These are phyloP conservation scores for Seiridium unicorne DNA, from an alignment of 2,329 filamentous ascomycete species.

Conservation along the genomic window DNA sequence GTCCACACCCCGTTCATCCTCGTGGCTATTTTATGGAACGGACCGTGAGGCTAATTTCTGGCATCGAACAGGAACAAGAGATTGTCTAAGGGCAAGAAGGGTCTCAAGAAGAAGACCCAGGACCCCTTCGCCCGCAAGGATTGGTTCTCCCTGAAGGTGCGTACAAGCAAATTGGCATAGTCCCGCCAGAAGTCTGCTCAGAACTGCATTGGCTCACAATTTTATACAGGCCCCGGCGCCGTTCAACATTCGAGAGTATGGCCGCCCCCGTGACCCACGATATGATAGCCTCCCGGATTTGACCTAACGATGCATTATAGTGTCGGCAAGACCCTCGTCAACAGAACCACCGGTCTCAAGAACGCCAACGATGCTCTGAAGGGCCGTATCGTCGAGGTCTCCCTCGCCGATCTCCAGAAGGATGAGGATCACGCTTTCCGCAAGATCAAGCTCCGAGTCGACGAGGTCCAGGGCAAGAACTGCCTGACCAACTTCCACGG, in stretches of 20 bases:
- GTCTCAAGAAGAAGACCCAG: conserved; percentile 98
- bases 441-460: conserved; percentile 98
- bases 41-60: conserved; percentile 23
- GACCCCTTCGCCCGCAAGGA: conserved; percentile 99
- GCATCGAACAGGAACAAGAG: conserved; percentile 84
- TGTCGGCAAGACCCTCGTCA: conserved; percentile 99
- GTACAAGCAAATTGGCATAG: conserved; percentile 16
- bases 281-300: not conserved
- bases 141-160: conserved; percentile 96
- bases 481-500: conserved; percentile 99
- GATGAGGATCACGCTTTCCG: conserved; percentile 99
- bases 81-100: conserved; percentile 99
- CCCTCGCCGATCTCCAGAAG: conserved; percentile 97
- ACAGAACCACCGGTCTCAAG: conserved; percentile 99
- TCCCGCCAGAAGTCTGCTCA: not conserved
- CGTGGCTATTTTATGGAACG: not conserved
- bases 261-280: conserved; percentile 15
- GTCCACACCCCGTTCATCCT: not conserved
- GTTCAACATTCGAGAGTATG: conserved; percentile 96
- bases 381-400: conserved; percentile 98
- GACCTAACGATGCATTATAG: conserved; percentile 46
- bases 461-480: conserved; percentile 99
- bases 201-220: not conserved
- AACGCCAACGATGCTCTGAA: conserved; percentile 99
- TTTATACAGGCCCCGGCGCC: conserved; percentile 77